Conservation (phyloP, 2,329 filamentous ascomycete species). For the Clarireedia sp. region DNA sequence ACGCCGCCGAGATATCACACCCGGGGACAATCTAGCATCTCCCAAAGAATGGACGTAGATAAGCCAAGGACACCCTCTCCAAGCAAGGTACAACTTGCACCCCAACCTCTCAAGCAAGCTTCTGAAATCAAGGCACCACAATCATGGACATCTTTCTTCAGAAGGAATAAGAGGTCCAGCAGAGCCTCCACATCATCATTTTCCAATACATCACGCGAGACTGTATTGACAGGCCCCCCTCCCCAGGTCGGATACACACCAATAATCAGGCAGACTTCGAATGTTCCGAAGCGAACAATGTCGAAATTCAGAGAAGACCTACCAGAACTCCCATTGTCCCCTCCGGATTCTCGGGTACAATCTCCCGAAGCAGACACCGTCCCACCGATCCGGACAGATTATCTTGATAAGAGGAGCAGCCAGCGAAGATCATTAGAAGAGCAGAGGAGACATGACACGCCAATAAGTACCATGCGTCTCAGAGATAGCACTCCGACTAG, state of each 20-base stretch:
- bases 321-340: conserved; percentile 78
- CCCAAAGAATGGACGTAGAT: conserved; percentile 41
- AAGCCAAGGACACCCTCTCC: conserved; percentile 36
- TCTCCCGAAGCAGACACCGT: conserved; percentile 58
- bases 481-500: conserved; percentile 38
- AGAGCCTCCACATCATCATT: conserved; percentile 60
- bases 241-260: conserved; percentile 22
- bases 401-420: conserved; percentile 18
- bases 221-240: conserved; percentile 47
- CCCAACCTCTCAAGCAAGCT: conserved; percentile 32
- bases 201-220: conserved; percentile 84
- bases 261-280: conserved; percentile 25
- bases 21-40: conserved; percentile 38
- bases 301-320: conserved; percentile 91
- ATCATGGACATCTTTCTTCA: conserved; percentile 69
- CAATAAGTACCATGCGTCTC: conserved; percentile 36
- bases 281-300: conserved; percentile 66
- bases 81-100: conserved; percentile 20
- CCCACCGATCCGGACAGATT: conserved; percentile 29
- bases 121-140: conserved; percentile 43
- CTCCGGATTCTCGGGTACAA: conserved; percentile 71
- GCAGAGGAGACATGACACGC: conserved; percentile 40
- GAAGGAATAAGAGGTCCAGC: conserved; percentile 42
- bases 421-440: conserved; percentile 26
- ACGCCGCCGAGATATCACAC: conserved; percentile 39